Percentiles rank a stretch among this genome's conserved stretches.
Conservation (phyloP, 768 basidiomycete genomes). For the Cystobasidiopsis lactophilus region DNA sequence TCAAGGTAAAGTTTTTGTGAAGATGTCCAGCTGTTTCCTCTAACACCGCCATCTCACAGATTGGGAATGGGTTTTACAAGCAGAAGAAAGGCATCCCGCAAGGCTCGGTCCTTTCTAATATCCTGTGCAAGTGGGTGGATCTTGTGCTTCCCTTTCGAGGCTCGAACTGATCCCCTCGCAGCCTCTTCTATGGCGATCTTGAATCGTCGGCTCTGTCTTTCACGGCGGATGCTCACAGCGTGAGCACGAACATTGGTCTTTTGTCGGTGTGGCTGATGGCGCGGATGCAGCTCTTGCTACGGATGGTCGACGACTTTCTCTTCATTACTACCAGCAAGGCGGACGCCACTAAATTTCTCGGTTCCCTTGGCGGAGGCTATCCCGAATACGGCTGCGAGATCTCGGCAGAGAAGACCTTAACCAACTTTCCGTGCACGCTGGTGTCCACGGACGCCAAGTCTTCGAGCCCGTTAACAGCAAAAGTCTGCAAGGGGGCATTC, state of each 20-base stretch:
- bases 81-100: constrained; percentile 93
- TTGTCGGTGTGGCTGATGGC: too few relatives aligned
- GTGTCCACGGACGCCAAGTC: too few relatives aligned
- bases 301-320: constrained; percentile 87
- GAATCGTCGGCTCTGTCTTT: constrained; percentile 38
- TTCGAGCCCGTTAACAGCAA: constrained; percentile 4
- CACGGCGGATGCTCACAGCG: constrained; percentile 38
- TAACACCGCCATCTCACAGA: constrained; percentile 30
- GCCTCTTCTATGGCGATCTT: constrained; percentile 76
- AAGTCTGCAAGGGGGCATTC: constrained; percentile 36
- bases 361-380: constrained; percentile 50
- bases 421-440: constrained; percentile 39
- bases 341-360: constrained; percentile 46
- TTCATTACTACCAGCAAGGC: constrained; percentile 47
- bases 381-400: constrained; percentile 88
- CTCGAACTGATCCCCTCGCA: background rate
- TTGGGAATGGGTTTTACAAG: constrained; percentile 54
- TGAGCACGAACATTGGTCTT: constrained; percentile 25
- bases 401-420: constrained; percentile 63
- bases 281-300: constrained; percentile 40
- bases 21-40: background rate
- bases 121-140: constrained; percentile 71
- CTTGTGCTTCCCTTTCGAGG: background rate
- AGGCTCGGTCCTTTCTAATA: constrained; percentile 77
- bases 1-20: constrained; percentile 38